A percentile compares a stretch with the other conserved stretches of the same genome.
phyloP scores from a whole-genome alignment of 2,329 filamentous ascomycete species.

The Tolypocladium guangdongense region DNA sequence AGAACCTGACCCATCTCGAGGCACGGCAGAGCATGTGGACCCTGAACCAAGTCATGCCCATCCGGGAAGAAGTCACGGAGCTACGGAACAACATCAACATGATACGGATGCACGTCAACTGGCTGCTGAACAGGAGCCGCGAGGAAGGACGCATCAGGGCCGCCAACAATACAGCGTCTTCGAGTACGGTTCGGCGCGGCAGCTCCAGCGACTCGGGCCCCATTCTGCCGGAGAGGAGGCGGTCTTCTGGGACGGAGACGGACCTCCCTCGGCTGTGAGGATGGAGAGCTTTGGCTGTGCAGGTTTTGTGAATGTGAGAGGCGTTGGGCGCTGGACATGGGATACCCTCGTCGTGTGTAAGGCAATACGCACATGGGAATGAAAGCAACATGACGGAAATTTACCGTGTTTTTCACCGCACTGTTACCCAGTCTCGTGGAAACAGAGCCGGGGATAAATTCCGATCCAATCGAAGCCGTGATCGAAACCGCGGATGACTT shows the following conservation, averaged over 20 bases:
- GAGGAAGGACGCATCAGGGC: slow-evolving; percentile 33
- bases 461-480: background rate
- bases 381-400: background rate
- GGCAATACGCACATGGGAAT: background rate
- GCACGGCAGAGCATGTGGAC: slow-evolving; percentile 49
- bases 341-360: background rate
- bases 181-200: slow-evolving; percentile 19
- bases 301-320: background rate
- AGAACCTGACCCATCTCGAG: slow-evolving; percentile 46
- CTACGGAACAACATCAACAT: slow-evolving; percentile 45
- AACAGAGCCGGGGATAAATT: background rate
- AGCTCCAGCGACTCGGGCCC: slow-evolving; percentile 14
- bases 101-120: slow-evolving; percentile 48
- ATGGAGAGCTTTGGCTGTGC: background rate
- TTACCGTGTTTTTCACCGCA: background rate
- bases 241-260: slow-evolving; percentile 25
- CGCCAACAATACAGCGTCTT: slow-evolving; percentile 22
- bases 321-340: background rate
- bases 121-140: slow-evolving; percentile 42
- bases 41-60: slow-evolving; percentile 49
- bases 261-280: slow-evolving; percentile 26
- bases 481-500: background rate
- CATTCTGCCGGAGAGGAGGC: slow-evolving; percentile 22
- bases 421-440: background rate
- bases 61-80: slow-evolving; percentile 53